Percentiles rank a stretch among this genome's conserved stretches.
phyloP scores from a whole-genome alignment of 2,329 filamentous ascomycete species.

The Fusarium graminum region DNA sequence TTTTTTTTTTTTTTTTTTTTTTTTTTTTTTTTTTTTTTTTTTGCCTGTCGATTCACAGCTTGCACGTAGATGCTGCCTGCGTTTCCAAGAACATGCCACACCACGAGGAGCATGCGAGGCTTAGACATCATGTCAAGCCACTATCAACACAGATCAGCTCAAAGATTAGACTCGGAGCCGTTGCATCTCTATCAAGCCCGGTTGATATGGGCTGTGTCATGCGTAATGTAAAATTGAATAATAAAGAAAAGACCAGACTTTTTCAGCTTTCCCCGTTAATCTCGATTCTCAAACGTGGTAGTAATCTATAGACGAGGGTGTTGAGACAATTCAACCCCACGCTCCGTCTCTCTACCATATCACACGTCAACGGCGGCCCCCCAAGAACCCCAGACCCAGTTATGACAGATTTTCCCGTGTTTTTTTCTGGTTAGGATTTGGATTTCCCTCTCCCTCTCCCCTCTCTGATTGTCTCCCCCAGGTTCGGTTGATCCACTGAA shows the following conservation, averaged over 20 bases:
- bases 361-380: constrained; percentile 42
- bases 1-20: too few relatives aligned
- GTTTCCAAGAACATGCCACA: constrained; percentile 7
- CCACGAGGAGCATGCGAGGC: constrained; percentile 10
- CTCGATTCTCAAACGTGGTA: constrained; percentile 20
- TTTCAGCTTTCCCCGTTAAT: constrained; percentile 25
- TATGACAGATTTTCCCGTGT: constrained; percentile 7
- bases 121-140: neutral
- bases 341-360: constrained; percentile 32
- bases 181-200: neutral
- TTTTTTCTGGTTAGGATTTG: constrained; percentile 15
- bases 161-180: constrained; percentile 3
- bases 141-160: constrained; percentile 3
- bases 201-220: constrained; percentile 17
- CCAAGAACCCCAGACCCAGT: constrained; percentile 13
- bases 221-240: constrained; percentile 5
- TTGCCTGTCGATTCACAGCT: constrained; percentile 7
- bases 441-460: neutral
- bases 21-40: too few relatives aligned
- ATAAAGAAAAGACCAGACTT: neutral
- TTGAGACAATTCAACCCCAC: constrained; percentile 35
- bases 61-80: constrained; percentile 1
- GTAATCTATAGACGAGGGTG: constrained; percentile 11
- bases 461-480: constrained; percentile 11
- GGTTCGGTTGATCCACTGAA: constrained; percentile 26